A percentile compares a stretch with the other conserved stretches of the same genome.
phyloP scores from a whole-genome alignment of 495 filamentous ascomycete genomes.

The Annulohypoxylon moriforme region DNA sequence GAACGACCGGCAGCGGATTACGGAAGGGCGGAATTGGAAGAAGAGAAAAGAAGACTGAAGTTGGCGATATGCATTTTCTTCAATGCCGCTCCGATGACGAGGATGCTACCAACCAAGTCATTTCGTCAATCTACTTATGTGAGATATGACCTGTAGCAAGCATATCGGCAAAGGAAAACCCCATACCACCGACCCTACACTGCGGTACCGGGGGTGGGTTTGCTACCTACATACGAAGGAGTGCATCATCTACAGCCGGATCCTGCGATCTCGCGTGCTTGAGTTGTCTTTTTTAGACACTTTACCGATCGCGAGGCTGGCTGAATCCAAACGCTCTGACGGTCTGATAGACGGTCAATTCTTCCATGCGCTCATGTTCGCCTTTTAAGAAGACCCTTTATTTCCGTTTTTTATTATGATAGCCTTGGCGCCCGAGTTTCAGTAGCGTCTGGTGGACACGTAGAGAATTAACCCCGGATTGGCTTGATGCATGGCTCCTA shows the following conservation, averaged over 20 bases:
- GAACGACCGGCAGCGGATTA: constrained; percentile 5
- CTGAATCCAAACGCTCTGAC: not conserved
- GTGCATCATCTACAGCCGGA: constrained; percentile 32
- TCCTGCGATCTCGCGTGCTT: constrained; percentile 23
- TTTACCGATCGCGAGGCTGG: not conserved
- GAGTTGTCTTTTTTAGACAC: not conserved
- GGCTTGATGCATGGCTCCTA: constrained; percentile 17
- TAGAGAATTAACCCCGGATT: constrained; percentile 23
- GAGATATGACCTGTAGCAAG: constrained; percentile 41
- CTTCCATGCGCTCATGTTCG: not conserved
- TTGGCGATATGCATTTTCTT: constrained; percentile 10
- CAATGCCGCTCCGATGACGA: constrained; percentile 5
- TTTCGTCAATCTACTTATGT: constrained; percentile 21
- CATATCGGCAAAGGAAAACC: constrained; percentile 26
- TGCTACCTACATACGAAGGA: constrained; percentile 12
- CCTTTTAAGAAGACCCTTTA: not conserved
- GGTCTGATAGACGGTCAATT: not conserved
- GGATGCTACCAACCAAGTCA: constrained; percentile 20
- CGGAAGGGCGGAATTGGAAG: not conserved
- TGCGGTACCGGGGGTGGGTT: constrained; percentile 1
- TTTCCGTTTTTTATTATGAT: constrained; percentile 24
- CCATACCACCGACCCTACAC: constrained; percentile 18
- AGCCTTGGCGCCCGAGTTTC: constrained; percentile 31
- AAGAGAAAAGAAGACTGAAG: not conserved
- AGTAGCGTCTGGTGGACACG: constrained; percentile 11